These are phyloP conservation scores for Elaeagnus macrophylla DNA, from an alignment of 306 rosid species.

Conservation along the genomic window DNA sequence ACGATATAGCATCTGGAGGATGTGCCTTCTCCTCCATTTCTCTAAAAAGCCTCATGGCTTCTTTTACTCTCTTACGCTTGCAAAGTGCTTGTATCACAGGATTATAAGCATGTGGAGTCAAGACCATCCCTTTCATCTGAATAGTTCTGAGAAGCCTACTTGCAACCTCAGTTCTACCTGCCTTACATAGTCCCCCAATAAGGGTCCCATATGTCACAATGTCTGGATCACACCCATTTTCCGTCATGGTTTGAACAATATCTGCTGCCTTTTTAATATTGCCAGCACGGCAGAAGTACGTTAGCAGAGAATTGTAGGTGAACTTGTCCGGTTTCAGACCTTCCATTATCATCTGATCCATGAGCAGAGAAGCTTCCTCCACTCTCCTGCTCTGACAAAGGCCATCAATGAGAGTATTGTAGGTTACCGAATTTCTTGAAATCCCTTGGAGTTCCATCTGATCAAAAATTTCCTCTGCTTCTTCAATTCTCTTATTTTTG, in stretches of 20 bases:
- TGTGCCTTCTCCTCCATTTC: constrained; percentile 78
- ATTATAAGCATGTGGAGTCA: constrained; percentile 71
- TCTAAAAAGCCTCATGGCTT: constrained; percentile 77
- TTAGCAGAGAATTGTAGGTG: constrained; percentile 80
- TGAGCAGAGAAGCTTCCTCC: constrained; percentile 79
- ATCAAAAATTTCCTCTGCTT: constrained; percentile 87
- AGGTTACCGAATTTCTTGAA: constrained; percentile 71
- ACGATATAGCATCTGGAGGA: constrained; percentile 66
- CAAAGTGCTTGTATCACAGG: constrained; percentile 67
- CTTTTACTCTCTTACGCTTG: constrained; percentile 60
- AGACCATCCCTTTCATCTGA: constrained; percentile 80
- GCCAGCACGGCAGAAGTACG: constrained; percentile 58
- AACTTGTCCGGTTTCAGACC: constrained; percentile 79
- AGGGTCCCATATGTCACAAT: constrained; percentile 67
- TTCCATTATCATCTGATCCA: constrained; percentile 98
- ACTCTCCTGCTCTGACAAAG: constrained; percentile 66
- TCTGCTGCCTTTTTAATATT: constrained; percentile 80
- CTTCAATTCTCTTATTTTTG: constrained; percentile 61
- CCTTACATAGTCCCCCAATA: constrained; percentile 69
- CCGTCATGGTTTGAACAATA: constrained; percentile 72
- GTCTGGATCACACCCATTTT: constrained; percentile 77
- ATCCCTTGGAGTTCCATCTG: constrained; percentile 89
- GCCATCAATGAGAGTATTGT: constrained; percentile 78
- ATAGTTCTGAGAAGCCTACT: constrained; percentile 73
- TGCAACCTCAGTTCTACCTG: constrained; percentile 77